These are phyloP conservation scores for Trichocomaceae sp. DNA, from an alignment of 2,329 filamentous ascomycete genomes.

Conservation along the genomic window DNA sequence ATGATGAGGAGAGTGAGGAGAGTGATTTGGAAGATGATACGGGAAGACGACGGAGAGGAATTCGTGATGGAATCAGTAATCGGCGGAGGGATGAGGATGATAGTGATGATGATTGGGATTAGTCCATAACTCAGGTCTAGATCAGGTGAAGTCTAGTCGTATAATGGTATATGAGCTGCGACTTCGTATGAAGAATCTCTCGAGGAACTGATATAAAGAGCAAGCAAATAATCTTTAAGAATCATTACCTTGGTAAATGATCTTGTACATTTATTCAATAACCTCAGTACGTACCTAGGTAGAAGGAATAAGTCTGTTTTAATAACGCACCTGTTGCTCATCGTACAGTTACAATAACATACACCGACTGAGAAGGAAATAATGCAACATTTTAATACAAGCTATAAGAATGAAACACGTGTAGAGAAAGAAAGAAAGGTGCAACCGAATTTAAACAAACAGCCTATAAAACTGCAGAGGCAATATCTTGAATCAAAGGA, in stretches of 20 bases:
- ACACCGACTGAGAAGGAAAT: constrained; percentile 15
- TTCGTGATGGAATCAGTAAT: constrained; percentile 28
- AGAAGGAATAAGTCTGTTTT: too few relatives aligned
- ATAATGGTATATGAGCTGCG: too few relatives aligned
- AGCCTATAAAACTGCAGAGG: constrained; percentile 9
- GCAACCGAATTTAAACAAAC: constrained; percentile 5
- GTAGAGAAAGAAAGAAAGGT: constrained; percentile 14
- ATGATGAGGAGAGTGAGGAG: constrained; percentile 21
- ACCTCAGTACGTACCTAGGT: too few relatives aligned
- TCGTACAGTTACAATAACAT: constrained; percentile 14
- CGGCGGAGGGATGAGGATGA: constrained; percentile 28
- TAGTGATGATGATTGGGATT: constrained; percentile 43
- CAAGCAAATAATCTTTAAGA: background rate
- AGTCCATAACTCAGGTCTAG: too few relatives aligned
- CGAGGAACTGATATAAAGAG: background rate
- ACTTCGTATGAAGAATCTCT: background rate
- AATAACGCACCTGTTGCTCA: too few relatives aligned
- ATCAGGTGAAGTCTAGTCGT: too few relatives aligned
- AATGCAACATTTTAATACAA: constrained; percentile 10
- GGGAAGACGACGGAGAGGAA: constrained; percentile 15
- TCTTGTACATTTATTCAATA: background rate
- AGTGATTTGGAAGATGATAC: constrained; percentile 18
- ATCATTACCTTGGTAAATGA: too few relatives aligned
- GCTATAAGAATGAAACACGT: constrained; percentile 5
- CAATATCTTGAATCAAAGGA: constrained; percentile 9